Conservation (phyloP, 106 monocot genomes). For the Amphibolis antarctica region DNA sequence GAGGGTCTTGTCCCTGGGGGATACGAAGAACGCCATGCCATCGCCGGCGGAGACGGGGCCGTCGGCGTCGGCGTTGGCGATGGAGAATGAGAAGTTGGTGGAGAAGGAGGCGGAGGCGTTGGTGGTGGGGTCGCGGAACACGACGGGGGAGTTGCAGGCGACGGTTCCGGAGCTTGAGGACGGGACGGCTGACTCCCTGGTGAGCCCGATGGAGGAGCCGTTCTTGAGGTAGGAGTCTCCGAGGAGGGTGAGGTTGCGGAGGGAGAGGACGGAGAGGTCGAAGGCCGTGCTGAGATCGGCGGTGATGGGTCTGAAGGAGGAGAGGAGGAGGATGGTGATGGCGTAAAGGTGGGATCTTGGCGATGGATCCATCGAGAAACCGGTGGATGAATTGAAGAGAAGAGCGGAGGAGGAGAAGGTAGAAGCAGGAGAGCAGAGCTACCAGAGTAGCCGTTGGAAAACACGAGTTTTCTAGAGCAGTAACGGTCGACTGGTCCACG, state of each 20-base stretch:
- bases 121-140: slow-evolving; percentile 24
- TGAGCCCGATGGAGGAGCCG: slow-evolving; percentile 42
- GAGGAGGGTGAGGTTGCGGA: slow-evolving; percentile 62
- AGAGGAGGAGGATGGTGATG: not conserved
- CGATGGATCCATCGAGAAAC: not conserved
- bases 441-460: no score
- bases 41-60: slow-evolving; percentile 35
- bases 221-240: slow-evolving; percentile 59
- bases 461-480: no score
- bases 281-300: slow-evolving; percentile 7
- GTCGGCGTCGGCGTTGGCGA: slow-evolving; percentile 29
- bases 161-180: slow-evolving; percentile 38
- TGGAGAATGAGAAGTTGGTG: slow-evolving; percentile 59
- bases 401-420: not conserved
- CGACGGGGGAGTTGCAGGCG: slow-evolving; percentile 31
- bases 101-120: slow-evolving; percentile 43
- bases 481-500: no score
- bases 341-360: not conserved
- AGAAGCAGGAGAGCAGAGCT: not conserved
- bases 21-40: slow-evolving; percentile 60
- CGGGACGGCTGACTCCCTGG: slow-evolving; percentile 40
- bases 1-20: slow-evolving; percentile 28
- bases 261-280: slow-evolving; percentile 33
- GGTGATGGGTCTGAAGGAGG: not conserved
- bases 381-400: not conserved